These are phyloP conservation scores for Chaetomiaceae sp. DNA, from an alignment of 2,329 filamentous ascomycete genomes.

Conservation along the genomic window DNA sequence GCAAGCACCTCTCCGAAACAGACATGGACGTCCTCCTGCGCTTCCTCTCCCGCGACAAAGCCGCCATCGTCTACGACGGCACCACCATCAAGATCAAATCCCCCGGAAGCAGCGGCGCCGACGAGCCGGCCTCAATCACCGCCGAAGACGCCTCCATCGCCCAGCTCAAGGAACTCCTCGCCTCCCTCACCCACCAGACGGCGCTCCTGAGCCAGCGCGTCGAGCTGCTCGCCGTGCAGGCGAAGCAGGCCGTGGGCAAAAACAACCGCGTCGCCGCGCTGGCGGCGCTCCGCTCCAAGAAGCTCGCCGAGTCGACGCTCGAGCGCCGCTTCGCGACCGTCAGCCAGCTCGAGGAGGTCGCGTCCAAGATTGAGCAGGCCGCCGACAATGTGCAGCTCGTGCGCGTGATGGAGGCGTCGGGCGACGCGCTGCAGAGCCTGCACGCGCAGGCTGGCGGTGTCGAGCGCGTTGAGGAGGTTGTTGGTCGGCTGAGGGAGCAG, in stretches of 20 bases:
- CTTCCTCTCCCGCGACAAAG: conserved; percentile 65
- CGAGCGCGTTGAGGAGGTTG: conserved; percentile 68
- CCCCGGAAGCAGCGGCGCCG: conserved; percentile 36
- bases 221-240: conserved; percentile 57
- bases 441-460: conserved; percentile 74
- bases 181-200: conserved; percentile 69
- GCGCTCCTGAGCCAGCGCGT: conserved; percentile 62
- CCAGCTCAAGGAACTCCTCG: conserved; percentile 72
- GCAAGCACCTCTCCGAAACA: conserved; percentile 49
- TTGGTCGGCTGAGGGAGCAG: conserved; percentile 71
- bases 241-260: conserved; percentile 63
- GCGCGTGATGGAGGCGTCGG: conserved; percentile 73
- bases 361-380: conserved; percentile 79
- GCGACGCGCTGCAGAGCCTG: conserved; percentile 64
- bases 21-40: conserved; percentile 67
- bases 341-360: conserved; percentile 76
- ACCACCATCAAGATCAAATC: conserved; percentile 70
- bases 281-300: conserved; percentile 76
- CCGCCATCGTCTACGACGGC: conserved; percentile 54
- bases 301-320: conserved; percentile 70
- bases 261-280: conserved; percentile 74
- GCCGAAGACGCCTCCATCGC: conserved; percentile 78
- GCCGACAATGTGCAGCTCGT: conserved; percentile 80
- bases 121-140: conserved; percentile 48
- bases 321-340: conserved; percentile 68